Conservation (phyloP, 2,329 filamentous ascomycete species). For the Microsporum audouinii region DNA sequence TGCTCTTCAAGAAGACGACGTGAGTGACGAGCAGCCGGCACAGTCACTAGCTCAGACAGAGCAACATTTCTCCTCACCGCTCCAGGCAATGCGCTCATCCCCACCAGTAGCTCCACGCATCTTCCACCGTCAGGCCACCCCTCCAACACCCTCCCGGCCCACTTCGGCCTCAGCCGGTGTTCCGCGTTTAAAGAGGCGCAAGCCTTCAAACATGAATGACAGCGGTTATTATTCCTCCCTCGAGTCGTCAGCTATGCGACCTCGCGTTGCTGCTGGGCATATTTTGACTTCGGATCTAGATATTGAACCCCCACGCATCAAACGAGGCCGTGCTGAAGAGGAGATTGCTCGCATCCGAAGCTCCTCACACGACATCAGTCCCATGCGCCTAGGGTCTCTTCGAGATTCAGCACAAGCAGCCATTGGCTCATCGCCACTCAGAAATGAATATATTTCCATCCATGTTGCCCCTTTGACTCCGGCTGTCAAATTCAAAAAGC, state of each 20-base stretch:
- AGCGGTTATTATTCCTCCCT: constrained; percentile 96
- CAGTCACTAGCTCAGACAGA: constrained; percentile 4
- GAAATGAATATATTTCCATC: constrained; percentile 40
- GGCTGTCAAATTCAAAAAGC: constrained; percentile 65
- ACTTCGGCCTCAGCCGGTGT: constrained; percentile 52
- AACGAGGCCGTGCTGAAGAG: constrained; percentile 84
- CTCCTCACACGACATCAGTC: constrained; percentile 79
- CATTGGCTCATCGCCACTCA: constrained; percentile 57
- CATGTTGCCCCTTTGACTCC: constrained; percentile 70
- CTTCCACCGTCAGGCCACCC: constrained; percentile 53
- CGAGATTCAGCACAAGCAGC: constrained; percentile 24
- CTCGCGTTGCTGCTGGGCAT: constrained; percentile 47
- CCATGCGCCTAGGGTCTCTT: constrained; percentile 43
- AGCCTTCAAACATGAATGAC: constrained; percentile 71
- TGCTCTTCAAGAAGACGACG: constrained; percentile 46
- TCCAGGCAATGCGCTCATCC: constrained; percentile 68
- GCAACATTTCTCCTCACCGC: constrained; percentile 33
- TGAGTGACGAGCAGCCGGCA: constrained; percentile 34
- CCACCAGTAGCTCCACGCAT: constrained; percentile 59
- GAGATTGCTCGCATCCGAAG: constrained; percentile 88
- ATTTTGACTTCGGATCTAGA: constrained; percentile 63
- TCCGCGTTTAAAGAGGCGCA: constrained; percentile 59
- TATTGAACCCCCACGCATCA: constrained; percentile 65
- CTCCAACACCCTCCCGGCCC: constrained; percentile 56
- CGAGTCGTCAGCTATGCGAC: constrained; percentile 75